Percentiles rank a stretch among this genome's conserved stretches.
phyloP scores from a whole-genome alignment of 129 eudicot genomes.

The Helianthus annuus region DNA sequence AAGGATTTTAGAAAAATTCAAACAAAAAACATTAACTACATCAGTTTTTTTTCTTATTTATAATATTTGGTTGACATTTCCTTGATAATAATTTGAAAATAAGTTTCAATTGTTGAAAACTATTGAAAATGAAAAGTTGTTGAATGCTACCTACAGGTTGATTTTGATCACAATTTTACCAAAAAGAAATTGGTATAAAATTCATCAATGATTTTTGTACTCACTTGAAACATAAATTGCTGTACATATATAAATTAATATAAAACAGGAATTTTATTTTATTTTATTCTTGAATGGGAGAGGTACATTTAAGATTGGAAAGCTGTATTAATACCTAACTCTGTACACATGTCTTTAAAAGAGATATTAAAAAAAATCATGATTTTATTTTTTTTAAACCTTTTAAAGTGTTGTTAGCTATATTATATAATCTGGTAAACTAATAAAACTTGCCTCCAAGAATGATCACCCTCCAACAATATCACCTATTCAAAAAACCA shows the following conservation, averaged over 20 bases:
- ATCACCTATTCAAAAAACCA: no score
- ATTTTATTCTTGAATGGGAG: constrained; percentile 29
- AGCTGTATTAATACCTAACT: constrained; percentile 25
- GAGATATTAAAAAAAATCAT: not conserved
- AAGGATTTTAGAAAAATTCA: no score
- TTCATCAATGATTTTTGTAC: constrained; percentile 20
- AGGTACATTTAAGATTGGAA: constrained; percentile 23
- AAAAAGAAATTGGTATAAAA: constrained; percentile 1
- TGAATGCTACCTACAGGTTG: constrained; percentile 26
- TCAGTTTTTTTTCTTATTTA: not conserved
- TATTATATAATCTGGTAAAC: no score
- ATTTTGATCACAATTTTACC: constrained; percentile 18
- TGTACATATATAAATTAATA: constrained; percentile 24
- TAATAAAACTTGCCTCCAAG: not conserved
- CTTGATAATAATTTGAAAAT: not conserved
- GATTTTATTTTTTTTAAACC: not conserved
- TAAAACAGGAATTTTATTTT: not conserved
- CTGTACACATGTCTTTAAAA: constrained; percentile 15
- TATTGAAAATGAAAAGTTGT: constrained; percentile 26
- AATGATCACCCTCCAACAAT: no score
- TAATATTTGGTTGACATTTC: not conserved
- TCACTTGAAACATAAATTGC: constrained; percentile 28
- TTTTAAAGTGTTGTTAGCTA: not conserved
- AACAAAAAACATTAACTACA: not conserved
- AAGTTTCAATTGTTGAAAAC: constrained; percentile 6